These are phyloP conservation scores for Byssochlamys sp. DNA, from an alignment of 2,329 filamentous ascomycete species.

Conservation along the genomic window DNA sequence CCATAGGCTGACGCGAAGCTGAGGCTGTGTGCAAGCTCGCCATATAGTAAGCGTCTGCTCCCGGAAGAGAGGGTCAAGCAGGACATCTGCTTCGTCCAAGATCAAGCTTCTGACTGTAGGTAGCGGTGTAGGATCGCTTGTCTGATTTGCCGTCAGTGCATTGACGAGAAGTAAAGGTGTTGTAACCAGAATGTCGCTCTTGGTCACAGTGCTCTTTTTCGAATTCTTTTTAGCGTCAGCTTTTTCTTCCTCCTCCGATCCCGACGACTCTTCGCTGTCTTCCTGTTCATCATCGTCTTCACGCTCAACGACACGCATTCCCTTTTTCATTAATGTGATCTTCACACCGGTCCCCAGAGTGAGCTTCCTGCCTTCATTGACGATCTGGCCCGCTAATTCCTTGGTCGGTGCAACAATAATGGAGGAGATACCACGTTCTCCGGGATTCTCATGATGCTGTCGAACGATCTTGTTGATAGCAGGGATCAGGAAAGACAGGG, in stretches of 20 bases:
- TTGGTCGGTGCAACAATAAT: constrained; percentile 70
- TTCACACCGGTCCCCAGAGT: constrained; percentile 66
- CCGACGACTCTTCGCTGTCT: constrained; percentile 27
- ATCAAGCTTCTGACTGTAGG: constrained; percentile 64
- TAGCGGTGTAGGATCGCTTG: constrained; percentile 42
- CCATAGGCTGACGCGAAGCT: constrained; percentile 74
- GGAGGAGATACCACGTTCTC: constrained; percentile 53
- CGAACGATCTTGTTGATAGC: constrained; percentile 66
- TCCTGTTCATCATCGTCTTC: constrained; percentile 29
- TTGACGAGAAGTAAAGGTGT: constrained; percentile 72
- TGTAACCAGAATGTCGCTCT: constrained; percentile 69
- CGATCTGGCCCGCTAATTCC: constrained; percentile 72
- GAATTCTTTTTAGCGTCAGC: constrained; percentile 21
- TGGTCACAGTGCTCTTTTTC: constrained; percentile 46
- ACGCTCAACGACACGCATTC: constrained; percentile 57
- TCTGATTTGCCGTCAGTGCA: constrained; percentile 48
- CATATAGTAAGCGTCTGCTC: constrained; percentile 80
- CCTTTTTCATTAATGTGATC: constrained; percentile 74
- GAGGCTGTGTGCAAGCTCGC: constrained; percentile 61
- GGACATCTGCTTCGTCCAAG: constrained; percentile 88
- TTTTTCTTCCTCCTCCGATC: constrained; percentile 28
- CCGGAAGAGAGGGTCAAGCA: constrained; percentile 81
- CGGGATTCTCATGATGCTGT: constrained; percentile 40
- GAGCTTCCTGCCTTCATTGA: constrained; percentile 73
- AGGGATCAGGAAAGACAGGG: constrained; percentile 81